phyloP scores from a whole-genome alignment of 129 eudicot species.

The Chrysanthemum seticuspe region DNA sequence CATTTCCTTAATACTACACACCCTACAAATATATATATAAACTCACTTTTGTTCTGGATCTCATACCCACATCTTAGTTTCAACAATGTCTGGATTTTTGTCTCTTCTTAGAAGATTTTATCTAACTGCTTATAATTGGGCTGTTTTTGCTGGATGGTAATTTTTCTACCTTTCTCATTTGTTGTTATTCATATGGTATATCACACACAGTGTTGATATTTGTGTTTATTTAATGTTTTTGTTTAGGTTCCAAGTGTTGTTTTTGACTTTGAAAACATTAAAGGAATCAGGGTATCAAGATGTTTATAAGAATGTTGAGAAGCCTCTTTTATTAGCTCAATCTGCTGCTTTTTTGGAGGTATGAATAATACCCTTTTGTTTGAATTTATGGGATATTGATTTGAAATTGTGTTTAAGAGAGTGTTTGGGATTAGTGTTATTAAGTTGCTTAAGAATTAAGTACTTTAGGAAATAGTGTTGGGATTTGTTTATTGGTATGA shows the following conservation, averaged over 20 bases:
- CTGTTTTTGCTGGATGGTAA: constrained; percentile 77
- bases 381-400: background rate
- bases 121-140: constrained; percentile 76
- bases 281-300: constrained; percentile 64
- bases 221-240: background rate
- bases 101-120: constrained; percentile 52
- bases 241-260: constrained; percentile 73
- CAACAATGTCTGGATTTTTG: constrained; percentile 48
- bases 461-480: too few relatives aligned
- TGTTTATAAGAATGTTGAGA: constrained; percentile 78
- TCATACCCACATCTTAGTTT: background rate
- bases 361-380: constrained; percentile 14
- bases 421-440: too few relatives aligned
- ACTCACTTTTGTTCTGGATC: constrained; percentile 11
- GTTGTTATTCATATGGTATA: background rate
- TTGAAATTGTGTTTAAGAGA: too few relatives aligned
- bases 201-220: too few relatives aligned
- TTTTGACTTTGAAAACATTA: constrained; percentile 65
- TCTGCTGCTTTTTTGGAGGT: constrained; percentile 96
- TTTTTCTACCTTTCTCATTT: background rate
- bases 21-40: background rate
- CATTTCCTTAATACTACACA: background rate
- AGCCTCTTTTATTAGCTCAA: constrained; percentile 83
- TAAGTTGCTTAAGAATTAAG: too few relatives aligned
- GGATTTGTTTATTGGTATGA: too few relatives aligned